Evolutionary conservation across 1,284 basidiomycete genomes (phyloP).

Genomic region (Takashimella koratensis): DNA sequence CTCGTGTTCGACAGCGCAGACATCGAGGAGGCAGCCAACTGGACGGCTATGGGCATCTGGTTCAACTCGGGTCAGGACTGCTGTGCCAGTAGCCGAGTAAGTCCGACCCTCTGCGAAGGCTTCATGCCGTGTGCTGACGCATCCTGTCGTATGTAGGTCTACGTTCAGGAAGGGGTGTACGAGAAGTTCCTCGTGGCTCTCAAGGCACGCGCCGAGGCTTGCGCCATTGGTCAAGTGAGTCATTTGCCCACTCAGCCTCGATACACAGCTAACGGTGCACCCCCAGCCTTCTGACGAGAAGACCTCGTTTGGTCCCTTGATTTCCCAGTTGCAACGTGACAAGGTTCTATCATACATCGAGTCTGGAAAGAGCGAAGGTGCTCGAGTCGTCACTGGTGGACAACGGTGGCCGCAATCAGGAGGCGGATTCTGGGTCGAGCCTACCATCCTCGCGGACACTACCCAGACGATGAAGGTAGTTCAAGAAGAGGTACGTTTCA

Average conservation of each 20-base stretch:
- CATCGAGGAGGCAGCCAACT: slow-evolving; percentile 69
- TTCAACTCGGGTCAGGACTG: slow-evolving; percentile 39
- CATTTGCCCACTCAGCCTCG: slow-evolving; percentile 53
- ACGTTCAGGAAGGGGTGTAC: slow-evolving; percentile 78
- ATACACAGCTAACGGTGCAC: slow-evolving; percentile 17
- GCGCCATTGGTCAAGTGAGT: slow-evolving; percentile 57
- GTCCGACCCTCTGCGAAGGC: background rate
- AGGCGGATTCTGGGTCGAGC: slow-evolving; percentile 47
- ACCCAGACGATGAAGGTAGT: slow-evolving; percentile 37
- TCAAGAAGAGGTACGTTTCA: slow-evolving; percentile 28
- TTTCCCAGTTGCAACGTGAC: slow-evolving; percentile 81
- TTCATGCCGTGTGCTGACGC: too few relatives aligned
- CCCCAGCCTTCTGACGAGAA: slow-evolving; percentile 64
- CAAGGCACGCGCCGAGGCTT: slow-evolving; percentile 63
- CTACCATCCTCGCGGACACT: slow-evolving; percentile 47
- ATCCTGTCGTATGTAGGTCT: too few relatives aligned
- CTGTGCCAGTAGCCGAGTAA: slow-evolving; percentile 66
- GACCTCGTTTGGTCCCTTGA: slow-evolving; percentile 72
- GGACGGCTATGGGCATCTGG: slow-evolving; percentile 41
- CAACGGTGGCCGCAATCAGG: slow-evolving; percentile 45
- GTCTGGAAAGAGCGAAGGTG: slow-evolving; percentile 77
- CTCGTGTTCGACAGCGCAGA: slow-evolving; percentile 52
- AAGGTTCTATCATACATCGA: slow-evolving; percentile 87
- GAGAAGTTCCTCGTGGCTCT: slow-evolving; percentile 70
- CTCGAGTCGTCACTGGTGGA: slow-evolving; percentile 74